These are phyloP conservation scores for Coccomyxa subellipsoidea DNA, from an alignment of 163 green algal genomes.

Conservation along the genomic window DNA sequence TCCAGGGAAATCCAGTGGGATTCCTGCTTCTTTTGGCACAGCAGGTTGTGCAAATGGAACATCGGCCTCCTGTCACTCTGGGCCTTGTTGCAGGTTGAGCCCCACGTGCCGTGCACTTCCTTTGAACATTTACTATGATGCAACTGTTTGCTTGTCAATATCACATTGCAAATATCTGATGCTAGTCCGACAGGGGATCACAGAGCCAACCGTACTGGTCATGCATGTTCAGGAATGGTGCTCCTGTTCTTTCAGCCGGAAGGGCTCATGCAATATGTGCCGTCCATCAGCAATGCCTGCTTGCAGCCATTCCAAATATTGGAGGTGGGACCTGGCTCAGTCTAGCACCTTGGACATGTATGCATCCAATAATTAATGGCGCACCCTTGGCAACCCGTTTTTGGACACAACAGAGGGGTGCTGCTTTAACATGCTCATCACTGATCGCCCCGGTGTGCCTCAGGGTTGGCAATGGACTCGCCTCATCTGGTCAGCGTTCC, in stretches of 20 bases:
- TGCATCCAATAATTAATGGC: neutral
- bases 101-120: no score
- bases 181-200: neutral
- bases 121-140: neutral
- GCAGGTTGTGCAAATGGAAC: constrained; percentile 23
- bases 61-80: constrained; percentile 34
- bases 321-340: neutral
- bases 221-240: neutral
- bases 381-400: neutral
- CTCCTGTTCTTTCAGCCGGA: constrained; percentile 32
- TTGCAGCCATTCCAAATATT: constrained; percentile 44
- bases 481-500: constrained; percentile 28
- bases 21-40: constrained; percentile 25
- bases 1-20: neutral
- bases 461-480: constrained; percentile 19
- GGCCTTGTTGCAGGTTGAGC: constrained; percentile 21
- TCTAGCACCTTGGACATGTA: neutral
- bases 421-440: no score
- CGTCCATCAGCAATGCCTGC: constrained; percentile 33
- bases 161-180: no score
- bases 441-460: no score
- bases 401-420: neutral
- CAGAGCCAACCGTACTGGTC: no score
- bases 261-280: constrained; percentile 25
- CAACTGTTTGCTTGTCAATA: neutral